Base-by-base conservation (phyloP, 2,329 filamentous ascomycete species). In the Trichoderma citrinoviride region DNA sequence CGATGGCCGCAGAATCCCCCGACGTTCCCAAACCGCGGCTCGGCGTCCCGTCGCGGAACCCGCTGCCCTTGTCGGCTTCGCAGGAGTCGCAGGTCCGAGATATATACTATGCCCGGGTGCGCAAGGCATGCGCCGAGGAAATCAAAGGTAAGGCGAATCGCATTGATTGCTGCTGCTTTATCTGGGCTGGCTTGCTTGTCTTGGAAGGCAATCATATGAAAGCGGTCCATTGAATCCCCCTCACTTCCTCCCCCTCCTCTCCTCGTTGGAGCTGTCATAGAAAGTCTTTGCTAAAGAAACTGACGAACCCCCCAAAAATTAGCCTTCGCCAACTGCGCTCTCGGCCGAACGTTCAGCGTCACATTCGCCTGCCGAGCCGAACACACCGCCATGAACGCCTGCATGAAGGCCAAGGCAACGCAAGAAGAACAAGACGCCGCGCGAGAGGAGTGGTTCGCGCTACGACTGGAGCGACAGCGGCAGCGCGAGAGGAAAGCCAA, bases 271-370 rank as follows among this genome's bases (percentile, higher is more conserved):
- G 14, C 46, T 43, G 10, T 44, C n/a, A 33, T 7, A 23, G 37
- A 44, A 19, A 6, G 17, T 2, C 3, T 27, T 33, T 21, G 47
- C 47, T 61, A 46, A 53, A 1, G 23, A 14, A 10, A 33, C 2
- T 37, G 33, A 17, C 17, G n/a, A n/a, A n/a, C n/a, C n/a, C n/a
- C n/a, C n/a, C n/a, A 19, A 33, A 46, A 37, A 12, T 29, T 71
- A 97, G 94, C 90, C 67, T 99, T 99, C 76, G 95, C 95, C 65
- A 88, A 90, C 70, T 99, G 95, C 83, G 93, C 93, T 61, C 84
- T 89, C 56, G 89, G 90, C 74, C 90, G 92, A 69, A 98, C 93
- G 6, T 86, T 98, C 71, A 93, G 89, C 64, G 90, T 95, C 65
- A 90, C 93, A 14, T 97, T 95, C 82, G 85, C 88, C 61, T 99